Conservation (phyloP, 208 protist genomes). For the Trypanosomatidae sp. region DNA sequence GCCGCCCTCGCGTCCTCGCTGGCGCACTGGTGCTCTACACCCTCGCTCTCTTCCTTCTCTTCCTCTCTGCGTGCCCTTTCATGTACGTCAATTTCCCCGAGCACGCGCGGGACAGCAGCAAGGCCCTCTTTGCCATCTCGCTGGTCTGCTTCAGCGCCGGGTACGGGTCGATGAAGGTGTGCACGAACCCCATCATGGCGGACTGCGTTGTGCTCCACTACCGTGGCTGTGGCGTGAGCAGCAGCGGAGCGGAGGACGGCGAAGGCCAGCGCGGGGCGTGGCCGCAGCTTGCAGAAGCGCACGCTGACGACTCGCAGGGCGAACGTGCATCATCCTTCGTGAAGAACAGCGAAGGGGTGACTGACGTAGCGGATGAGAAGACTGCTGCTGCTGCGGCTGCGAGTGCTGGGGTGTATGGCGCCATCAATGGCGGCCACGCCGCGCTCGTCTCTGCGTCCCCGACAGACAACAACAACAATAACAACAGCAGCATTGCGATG, state of each 20-base stretch:
- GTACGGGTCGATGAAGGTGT: slow-evolving; percentile 77
- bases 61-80: slow-evolving; percentile 42
- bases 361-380: neutral
- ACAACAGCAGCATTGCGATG: neutral
- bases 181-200: slow-evolving; percentile 73
- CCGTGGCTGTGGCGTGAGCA: too few relatives aligned
- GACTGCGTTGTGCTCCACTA: slow-evolving; percentile 45
- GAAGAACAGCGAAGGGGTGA: neutral
- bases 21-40: slow-evolving; percentile 33
- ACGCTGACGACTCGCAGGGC: too few relatives aligned
- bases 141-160: slow-evolving; percentile 38
- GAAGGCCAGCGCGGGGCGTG: slow-evolving; percentile 13
- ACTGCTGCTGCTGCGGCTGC: too few relatives aligned
- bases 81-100: slow-evolving; percentile 47
- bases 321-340: too few relatives aligned
- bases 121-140: slow-evolving; percentile 30
- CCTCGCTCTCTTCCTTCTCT: slow-evolving; percentile 34
- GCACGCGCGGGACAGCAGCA: slow-evolving; percentile 5
- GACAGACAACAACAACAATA: neutral
- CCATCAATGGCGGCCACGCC: too few relatives aligned
- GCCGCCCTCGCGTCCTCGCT: slow-evolving; percentile 37
- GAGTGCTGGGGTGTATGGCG: too few relatives aligned
- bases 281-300: too few relatives aligned
- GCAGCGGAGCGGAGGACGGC: too few relatives aligned
- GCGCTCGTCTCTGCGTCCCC: neutral